Evolutionary conservation across 306 rosid species (phyloP).

Genomic region (Herpetospermum pedunculosum): DNA sequence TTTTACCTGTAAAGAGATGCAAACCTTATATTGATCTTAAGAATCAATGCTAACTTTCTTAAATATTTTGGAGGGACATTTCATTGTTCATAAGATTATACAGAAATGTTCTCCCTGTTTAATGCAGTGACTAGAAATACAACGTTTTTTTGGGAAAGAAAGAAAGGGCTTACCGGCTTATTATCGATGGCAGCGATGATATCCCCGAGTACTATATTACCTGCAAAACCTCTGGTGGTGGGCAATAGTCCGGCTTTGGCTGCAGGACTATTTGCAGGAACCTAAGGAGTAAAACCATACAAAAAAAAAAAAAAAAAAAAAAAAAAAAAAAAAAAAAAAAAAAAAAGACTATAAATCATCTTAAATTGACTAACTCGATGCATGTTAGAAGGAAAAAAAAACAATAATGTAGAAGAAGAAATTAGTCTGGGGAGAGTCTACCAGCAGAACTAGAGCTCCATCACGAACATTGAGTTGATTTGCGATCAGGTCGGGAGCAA

Average conservation of each 20-base stretch:
- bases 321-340: background rate
- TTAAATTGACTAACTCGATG: background rate
- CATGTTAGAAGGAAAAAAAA: background rate
- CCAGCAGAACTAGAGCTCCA: slow-evolving; percentile 87
- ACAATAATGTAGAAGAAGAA: background rate
- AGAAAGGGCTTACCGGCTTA: slow-evolving; percentile 50
- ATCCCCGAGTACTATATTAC: slow-evolving; percentile 80
- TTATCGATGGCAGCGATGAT: slow-evolving; percentile 69
- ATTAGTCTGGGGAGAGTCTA: slow-evolving; percentile 13
- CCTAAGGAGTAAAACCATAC: slow-evolving; percentile 23
- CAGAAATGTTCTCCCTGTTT: background rate
- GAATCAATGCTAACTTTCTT: background rate
- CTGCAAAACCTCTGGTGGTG: slow-evolving; percentile 81
- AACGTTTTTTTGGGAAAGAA: slow-evolving; percentile 14
- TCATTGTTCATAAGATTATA: background rate
- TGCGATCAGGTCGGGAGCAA: slow-evolving; percentile 78
- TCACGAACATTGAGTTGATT: slow-evolving; percentile 83
- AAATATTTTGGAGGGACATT: background rate
- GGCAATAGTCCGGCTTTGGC: slow-evolving; percentile 74
- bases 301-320: background rate
- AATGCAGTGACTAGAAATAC: background rate
- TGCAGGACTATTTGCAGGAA: slow-evolving; percentile 74
- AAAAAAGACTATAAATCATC: background rate
- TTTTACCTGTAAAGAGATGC: slow-evolving; percentile 44
- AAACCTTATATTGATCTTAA: background rate